Percentiles rank a stretch among this genome's conserved stretches.
Conservation (phyloP, 345 rosid genomes). For the Mallotus nudiflorus region DNA sequence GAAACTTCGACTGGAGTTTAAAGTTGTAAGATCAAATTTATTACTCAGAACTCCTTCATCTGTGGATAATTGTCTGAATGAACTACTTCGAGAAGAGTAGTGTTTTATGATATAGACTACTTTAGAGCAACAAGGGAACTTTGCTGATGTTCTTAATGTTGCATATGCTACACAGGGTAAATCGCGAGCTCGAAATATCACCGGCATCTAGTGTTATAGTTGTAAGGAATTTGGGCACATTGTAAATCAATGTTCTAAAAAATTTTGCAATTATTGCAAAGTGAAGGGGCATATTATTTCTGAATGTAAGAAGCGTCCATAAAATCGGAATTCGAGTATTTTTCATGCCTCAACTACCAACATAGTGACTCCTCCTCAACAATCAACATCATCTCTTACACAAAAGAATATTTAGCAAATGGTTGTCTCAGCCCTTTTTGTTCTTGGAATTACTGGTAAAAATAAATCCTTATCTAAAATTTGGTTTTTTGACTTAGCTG, state of each 20-base stretch:
- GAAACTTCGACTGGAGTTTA: neutral
- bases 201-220: neutral
- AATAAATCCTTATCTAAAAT: no score
- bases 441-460: constrained; percentile 6
- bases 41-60: neutral
- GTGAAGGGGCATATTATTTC: constrained; percentile 1
- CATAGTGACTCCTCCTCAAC: neutral
- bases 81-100: neutral
- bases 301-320: neutral
- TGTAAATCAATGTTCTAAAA: neutral
- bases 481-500: neutral
- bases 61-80: constrained; percentile 7
- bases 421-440: neutral
- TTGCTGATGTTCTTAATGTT: neutral
- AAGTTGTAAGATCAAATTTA: no score
- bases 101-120: neutral
- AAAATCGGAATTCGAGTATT: neutral
- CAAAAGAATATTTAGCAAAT: constrained; percentile 2
- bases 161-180: constrained; percentile 1
- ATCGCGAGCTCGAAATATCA: neutral
- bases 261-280: constrained; percentile 16
- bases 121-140: neutral
- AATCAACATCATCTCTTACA: neutral
- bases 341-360: neutral
- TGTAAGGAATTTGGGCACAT: no score